Base-by-base conservation (phyloP, 768 basidiomycete genomes). In the Infundibulicybe gibba region DNA sequence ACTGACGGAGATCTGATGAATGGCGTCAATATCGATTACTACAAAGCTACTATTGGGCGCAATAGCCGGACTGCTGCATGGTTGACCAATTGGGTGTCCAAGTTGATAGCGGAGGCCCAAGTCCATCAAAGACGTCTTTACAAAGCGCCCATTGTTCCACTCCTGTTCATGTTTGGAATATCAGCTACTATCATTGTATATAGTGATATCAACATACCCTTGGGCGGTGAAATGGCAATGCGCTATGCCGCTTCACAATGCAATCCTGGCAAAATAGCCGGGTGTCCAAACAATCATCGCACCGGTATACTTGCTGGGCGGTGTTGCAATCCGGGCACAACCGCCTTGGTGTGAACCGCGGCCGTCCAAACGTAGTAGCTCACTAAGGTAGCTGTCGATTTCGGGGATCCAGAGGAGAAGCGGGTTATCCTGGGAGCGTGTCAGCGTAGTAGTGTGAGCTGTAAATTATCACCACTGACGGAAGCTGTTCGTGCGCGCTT, bases 1-100 rank as follows among this genome's bases (percentile, higher is more conserved):
- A 2, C 50, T 14, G 6, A 59, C 8, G 9, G 37, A 41, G 11
- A 59, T 49, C 1, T 49, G 16, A 31, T 61, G 57, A 20, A 61
- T 50, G 0, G 57, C 56, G 25, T 60, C 54, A 14, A 45, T 49
- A 21, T 60, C 47, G 5, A 60, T 16, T 16, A 60, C 40, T 3
- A 38, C 30, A 14, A 58, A 43, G 10, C 16, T 35, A 4, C 33
- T 14, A 16, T 44, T 20, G 16, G 32, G 21, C n/a, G 48, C 40
- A 3, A 35, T 13, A 13, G 20, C 12, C 13, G 52, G 56, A 20
- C 30, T 48, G 6, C 30, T 13, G 43, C 53, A 54, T n/a, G 9
- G 5, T 40, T 49, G 35, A 3, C 40, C 37, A 20, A 40, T 40
- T 0, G 20, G 35, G 35, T 60, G 58, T 6, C 49, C 43, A 3